A percentile compares a stretch with the other conserved stretches of the same genome.
These are phyloP conservation scores for Aspergillus amoenus DNA, from an alignment of 2,329 filamentous ascomycete genomes.

Conservation along the genomic window DNA sequence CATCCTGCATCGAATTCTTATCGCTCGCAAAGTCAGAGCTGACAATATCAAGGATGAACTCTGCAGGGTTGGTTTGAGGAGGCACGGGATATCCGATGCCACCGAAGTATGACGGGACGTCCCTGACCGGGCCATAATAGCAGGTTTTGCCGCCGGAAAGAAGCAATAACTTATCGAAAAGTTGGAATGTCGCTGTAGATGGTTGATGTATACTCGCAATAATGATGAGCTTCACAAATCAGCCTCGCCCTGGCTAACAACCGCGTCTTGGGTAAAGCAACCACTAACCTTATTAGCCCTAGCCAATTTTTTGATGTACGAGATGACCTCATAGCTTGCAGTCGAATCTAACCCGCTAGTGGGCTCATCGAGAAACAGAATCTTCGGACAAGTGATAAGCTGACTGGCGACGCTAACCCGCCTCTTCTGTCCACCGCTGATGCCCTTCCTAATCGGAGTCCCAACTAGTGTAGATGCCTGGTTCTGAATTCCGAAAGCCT, in stretches of 20 bases:
- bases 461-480: conserved; percentile 74
- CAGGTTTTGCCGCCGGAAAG: conserved; percentile 69
- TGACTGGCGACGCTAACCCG: conserved; percentile 77
- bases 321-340: conserved; percentile 73
- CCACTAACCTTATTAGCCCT: conserved; percentile 61
- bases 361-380: conserved; percentile 81
- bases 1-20: conserved; percentile 43
- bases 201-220: conserved; percentile 85
- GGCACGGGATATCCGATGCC: conserved; percentile 63
- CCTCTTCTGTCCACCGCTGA: conserved; percentile 82
- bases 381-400: conserved; percentile 75
- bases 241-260: neutral
- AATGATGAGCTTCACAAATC: conserved; percentile 60
- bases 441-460: conserved; percentile 77
- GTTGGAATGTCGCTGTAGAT: conserved; percentile 72
- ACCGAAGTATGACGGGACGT: conserved; percentile 64
- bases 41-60: conserved; percentile 74
- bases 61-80: conserved; percentile 72
- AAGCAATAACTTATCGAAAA: conserved; percentile 77
- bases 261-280: neutral
- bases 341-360: conserved; percentile 81
- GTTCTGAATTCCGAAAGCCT: conserved; percentile 69
- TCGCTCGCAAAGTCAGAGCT: conserved; percentile 71
- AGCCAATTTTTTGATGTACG: conserved; percentile 67
- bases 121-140: conserved; percentile 67